These are phyloP conservation scores for Macrolepiota dolichaula DNA, from an alignment of 768 basidiomycete species.

Conservation along the genomic window DNA sequence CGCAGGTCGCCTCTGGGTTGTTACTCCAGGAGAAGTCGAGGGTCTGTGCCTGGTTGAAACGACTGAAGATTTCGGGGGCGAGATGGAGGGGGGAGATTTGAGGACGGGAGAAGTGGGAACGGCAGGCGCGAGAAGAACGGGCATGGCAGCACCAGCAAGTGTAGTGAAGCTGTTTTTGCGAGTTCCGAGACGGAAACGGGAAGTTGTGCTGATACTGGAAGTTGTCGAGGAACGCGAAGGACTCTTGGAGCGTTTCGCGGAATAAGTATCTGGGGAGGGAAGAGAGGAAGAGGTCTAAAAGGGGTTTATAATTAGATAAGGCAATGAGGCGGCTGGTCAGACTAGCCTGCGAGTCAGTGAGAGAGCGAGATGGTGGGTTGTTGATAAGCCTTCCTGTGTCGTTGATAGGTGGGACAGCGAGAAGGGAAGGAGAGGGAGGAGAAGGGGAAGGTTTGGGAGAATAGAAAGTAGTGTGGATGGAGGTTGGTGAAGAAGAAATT, in stretches of 20 bases:
- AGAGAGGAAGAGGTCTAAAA: neutral
- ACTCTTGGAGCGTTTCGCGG: conserved; percentile 5
- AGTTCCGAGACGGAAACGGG: conserved; percentile 13
- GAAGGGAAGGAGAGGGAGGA: conserved; percentile 8
- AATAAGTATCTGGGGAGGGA: conserved; percentile 3
- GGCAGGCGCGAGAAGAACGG: conserved; percentile 11
- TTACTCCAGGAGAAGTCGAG: conserved; percentile 12
- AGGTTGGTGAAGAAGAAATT: neutral
- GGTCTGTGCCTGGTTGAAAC: neutral
- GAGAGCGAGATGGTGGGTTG: neutral
- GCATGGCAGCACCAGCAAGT: conserved; percentile 8
- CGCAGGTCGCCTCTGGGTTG: conserved; percentile 21
- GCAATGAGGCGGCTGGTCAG: conserved; percentile 1
- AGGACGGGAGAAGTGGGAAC: conserved; percentile 7
- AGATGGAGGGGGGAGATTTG: conserved; percentile 16
- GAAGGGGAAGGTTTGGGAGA: neutral
- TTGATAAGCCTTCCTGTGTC: neutral
- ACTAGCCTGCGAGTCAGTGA: neutral
- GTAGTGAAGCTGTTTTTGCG: conserved; percentile 13
- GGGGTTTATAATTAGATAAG: conserved; percentile 13
- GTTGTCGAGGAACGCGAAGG: neutral
- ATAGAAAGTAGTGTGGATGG: neutral
- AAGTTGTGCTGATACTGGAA: conserved; percentile 2
- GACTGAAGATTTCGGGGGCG: conserved; percentile 14
- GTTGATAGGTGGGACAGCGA: conserved; percentile 5